Conservation (phyloP, 2,329 filamentous ascomycete genomes). For the Fusarium proliferatum region DNA sequence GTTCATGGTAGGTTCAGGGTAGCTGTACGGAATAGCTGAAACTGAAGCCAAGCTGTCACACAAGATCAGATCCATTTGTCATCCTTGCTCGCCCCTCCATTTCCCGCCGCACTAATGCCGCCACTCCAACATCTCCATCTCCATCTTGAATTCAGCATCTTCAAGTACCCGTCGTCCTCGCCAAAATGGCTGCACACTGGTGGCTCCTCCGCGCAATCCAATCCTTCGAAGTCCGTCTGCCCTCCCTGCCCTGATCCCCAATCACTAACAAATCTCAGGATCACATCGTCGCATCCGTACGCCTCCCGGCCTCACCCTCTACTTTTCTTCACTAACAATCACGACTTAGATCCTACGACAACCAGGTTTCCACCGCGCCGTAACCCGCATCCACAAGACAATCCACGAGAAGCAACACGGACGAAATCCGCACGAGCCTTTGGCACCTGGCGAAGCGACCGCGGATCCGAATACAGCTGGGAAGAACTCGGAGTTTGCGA, state of each 20-base stretch:
- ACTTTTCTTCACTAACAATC: slow-evolving; percentile 8
- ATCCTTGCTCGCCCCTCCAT: slow-evolving; percentile 31
- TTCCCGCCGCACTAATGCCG: background rate
- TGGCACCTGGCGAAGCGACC: slow-evolving; percentile 65
- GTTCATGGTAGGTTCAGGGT: slow-evolving; percentile 10
- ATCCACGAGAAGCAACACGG: slow-evolving; percentile 63
- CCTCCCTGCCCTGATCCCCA: accelerated
- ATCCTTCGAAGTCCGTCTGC: slow-evolving; percentile 47
- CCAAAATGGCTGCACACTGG: slow-evolving; percentile 49
- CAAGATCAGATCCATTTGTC: slow-evolving; percentile 9
- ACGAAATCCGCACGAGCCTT: slow-evolving; percentile 61
- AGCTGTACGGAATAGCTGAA: background rate
- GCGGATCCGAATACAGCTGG: slow-evolving; percentile 49
- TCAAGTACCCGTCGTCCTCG: background rate
- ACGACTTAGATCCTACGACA: slow-evolving; percentile 59
- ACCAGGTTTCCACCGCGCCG: slow-evolving; percentile 63
- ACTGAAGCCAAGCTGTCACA: background rate
- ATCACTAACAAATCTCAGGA: slow-evolving; percentile 44
- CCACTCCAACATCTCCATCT: background rate
- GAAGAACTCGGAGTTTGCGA: slow-evolving; percentile 52
- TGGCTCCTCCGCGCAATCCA: slow-evolving; percentile 51
- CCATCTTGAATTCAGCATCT: background rate
- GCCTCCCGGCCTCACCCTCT: background rate
- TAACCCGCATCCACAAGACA: slow-evolving; percentile 62
- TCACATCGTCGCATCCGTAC: slow-evolving; percentile 49